These are phyloP conservation scores for Oxyria digyna DNA, from an alignment of 148 eudicot species.

Conservation along the genomic window DNA sequence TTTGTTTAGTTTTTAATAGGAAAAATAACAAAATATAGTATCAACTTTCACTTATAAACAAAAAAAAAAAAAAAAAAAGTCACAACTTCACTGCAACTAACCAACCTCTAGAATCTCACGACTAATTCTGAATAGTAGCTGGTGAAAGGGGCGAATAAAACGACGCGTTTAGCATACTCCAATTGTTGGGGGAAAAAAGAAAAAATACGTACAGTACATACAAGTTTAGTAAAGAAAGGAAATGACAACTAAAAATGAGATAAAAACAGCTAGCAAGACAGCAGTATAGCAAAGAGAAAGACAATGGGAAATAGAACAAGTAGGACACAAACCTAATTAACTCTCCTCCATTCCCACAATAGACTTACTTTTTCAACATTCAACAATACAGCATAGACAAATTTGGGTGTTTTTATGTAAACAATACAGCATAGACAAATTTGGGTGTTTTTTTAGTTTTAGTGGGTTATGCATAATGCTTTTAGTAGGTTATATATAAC, in stretches of 20 bases:
- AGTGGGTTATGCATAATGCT: too few relatives aligned
- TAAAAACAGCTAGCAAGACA: slow-evolving; percentile 1
- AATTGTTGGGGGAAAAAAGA: neutral
- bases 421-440: too few relatives aligned
- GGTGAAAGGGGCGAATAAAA: slow-evolving; percentile 5
- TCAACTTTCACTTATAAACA: neutral
- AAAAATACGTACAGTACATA: neutral
- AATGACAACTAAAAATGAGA: neutral
- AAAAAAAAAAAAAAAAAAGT: too few relatives aligned
- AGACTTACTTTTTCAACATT: too few relatives aligned
- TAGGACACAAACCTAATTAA: neutral
- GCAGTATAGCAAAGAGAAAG: neutral
- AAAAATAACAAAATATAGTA: neutral
- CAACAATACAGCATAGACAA: too few relatives aligned
- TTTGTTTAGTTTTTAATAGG: too few relatives aligned
- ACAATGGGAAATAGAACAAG: neutral
- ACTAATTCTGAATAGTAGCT: too few relatives aligned
- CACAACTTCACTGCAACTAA: too few relatives aligned
- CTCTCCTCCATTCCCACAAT: neutral
- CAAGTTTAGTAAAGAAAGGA: neutral
- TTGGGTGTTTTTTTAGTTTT: too few relatives aligned
- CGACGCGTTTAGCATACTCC: neutral
- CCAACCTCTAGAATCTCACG: too few relatives aligned
- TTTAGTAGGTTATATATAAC: too few relatives aligned
- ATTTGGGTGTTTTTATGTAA: too few relatives aligned